phyloP scores from a whole-genome alignment of 164 flowering plant genomes.

The Cinnamomum chago region DNA sequence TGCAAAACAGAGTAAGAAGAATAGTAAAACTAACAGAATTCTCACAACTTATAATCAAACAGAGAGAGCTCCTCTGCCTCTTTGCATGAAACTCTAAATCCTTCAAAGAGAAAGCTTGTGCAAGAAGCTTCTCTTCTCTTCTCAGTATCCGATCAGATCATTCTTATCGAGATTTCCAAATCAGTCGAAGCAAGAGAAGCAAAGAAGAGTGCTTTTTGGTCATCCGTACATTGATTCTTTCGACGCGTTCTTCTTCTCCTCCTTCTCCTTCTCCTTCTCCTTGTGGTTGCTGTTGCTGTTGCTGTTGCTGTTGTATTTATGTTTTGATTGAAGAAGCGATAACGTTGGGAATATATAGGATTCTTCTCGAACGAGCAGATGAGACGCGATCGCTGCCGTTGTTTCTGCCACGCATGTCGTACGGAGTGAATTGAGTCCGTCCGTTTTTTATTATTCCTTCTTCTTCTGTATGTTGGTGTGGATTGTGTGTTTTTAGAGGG shows the following conservation, averaged over 20 bases:
- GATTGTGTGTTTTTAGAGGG: no score
- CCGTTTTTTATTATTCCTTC: neutral
- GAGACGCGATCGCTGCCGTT: neutral
- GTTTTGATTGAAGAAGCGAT: neutral
- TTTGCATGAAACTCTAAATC: no score
- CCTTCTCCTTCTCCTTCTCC: no score
- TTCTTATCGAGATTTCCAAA: no score
- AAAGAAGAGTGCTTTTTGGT: neutral
- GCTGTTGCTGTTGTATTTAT: neutral
- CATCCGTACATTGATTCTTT: neutral
- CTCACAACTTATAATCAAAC: no score
- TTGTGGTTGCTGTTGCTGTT: neutral
- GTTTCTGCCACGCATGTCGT: neutral
- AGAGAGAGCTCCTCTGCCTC: no score
- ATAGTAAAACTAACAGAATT: no score
- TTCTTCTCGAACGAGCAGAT: neutral
- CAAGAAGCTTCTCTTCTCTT: neutral
- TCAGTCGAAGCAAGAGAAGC: neutral
- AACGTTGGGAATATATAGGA: slow-evolving; percentile 4
- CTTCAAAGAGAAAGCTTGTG: neutral
- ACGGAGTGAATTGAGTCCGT: neutral
- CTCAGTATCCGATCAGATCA: neutral
- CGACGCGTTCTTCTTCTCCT: neutral
- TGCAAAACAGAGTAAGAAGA: no score
- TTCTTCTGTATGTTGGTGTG: neutral